These are phyloP conservation scores for Chrysanthemum lavandulifolium DNA, from an alignment of 129 eudicot species.

Conservation along the genomic window DNA sequence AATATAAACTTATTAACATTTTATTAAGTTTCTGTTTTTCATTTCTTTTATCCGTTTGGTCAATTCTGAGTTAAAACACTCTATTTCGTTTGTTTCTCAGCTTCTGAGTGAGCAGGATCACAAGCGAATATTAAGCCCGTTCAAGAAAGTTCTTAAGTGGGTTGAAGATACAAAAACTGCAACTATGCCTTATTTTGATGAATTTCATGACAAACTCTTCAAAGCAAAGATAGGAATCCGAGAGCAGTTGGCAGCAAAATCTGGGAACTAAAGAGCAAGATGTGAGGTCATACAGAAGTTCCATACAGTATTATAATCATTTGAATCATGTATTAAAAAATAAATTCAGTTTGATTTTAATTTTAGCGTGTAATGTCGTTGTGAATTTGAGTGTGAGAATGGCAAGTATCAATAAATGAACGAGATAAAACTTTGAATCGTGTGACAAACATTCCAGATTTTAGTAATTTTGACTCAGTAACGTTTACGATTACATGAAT, in stretches of 20 bases:
- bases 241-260: conserved; percentile 25
- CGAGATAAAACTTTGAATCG: too few relatives aligned
- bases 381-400: too few relatives aligned
- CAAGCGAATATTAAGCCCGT: conserved; percentile 56
- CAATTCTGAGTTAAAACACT: background rate
- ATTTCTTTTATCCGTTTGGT: background rate
- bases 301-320: conserved; percentile 1
- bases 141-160: conserved; percentile 58
- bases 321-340: background rate
- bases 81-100: conserved; percentile 29
- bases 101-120: conserved; percentile 50
- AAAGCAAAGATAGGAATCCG: conserved; percentile 31
- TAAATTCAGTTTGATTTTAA: conserved; percentile 9
- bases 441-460: too few relatives aligned
- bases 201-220: conserved; percentile 41
- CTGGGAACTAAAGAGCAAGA: conserved; percentile 28
- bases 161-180: conserved; percentile 56
- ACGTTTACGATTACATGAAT: too few relatives aligned
- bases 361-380: background rate
- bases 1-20: background rate
- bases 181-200: conserved; percentile 69
- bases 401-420: too few relatives aligned
- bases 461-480: too few relatives aligned
- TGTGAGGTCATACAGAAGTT: conserved; percentile 18
- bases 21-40: background rate